Conservation (phyloP, 208 protist species). For the Trypanosoma lewisi region DNA sequence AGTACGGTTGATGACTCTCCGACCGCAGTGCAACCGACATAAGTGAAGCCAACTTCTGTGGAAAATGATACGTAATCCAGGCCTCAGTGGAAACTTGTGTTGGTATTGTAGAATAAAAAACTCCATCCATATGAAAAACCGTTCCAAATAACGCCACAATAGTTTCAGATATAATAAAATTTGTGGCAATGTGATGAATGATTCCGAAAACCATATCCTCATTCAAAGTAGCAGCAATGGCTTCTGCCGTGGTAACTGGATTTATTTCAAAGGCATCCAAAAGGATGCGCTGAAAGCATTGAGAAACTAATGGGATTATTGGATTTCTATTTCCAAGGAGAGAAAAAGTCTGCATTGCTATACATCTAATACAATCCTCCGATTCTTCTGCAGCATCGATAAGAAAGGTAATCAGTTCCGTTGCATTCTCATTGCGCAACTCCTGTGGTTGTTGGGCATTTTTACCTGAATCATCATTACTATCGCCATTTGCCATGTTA, state of each 20-base stretch:
- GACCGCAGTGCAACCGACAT: conserved; percentile 32
- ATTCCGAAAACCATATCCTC: conserved; percentile 34
- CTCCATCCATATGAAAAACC: conserved; percentile 32
- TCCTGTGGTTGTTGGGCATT: background rate
- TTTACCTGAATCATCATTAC: background rate
- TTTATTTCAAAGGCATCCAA: conserved; percentile 61
- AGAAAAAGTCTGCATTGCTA: conserved; percentile 23
- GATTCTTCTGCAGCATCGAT: conserved; percentile 10
- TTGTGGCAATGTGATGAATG: conserved; percentile 39
- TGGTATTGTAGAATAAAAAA: conserved; percentile 41
- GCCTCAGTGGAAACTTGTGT: conserved; percentile 47
- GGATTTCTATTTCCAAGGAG: conserved; percentile 13
- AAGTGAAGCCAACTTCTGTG: conserved; percentile 30
- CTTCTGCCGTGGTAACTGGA: conserved; percentile 40
- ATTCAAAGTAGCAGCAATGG: conserved; percentile 41
- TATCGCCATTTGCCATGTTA: too few species aligned
- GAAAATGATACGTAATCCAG: conserved; percentile 48
- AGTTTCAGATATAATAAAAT: conserved; percentile 55
- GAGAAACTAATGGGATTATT: conserved; percentile 29
- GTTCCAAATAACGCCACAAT: conserved; percentile 67
- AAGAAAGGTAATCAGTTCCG: conserved; percentile 37
- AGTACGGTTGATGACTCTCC: conserved; percentile 51
- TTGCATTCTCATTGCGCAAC: conserved; percentile 20
- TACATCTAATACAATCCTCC: conserved; percentile 10
- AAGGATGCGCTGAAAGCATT: conserved; percentile 54